Base-by-base conservation (phyloP, 805 yeast genomes). In the Monosporozyma aerobia region DNA sequence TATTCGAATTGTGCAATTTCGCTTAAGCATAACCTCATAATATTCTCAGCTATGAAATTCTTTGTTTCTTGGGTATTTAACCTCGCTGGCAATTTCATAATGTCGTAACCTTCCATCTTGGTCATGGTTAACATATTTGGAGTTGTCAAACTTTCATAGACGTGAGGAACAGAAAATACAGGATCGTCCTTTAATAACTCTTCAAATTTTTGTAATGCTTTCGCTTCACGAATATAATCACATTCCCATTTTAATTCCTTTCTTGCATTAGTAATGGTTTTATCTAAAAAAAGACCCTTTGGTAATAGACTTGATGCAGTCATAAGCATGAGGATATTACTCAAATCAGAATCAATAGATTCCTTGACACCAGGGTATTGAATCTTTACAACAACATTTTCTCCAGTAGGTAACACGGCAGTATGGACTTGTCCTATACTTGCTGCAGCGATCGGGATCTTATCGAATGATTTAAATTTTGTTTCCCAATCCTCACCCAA, bases 301-400 rank as follows among this genome's bases (percentile, higher is more conserved):
- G 99, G 99, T 46, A 94, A 74, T 55, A 94, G 70, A 29, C 89
- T 75, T 14, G 96, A 85, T 3, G 97, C 97, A 4, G 95, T 83
- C 59, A 94, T 73, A 37, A 94, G 73, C 77, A 90, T 73, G 55
- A 90, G 69, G 52, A 94, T 72, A 59, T 90, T 90, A 69, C 87
- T 94, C 68, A 94, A 78, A 68, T 94, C 99, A 1, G 96, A 87
- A 68, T 94, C 97, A 62, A 94, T 94, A 30, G 95, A 84, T 57
- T 86, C 83, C 22, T 86, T 94, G 11, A 94, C 98, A 8, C 99
- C 99, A 0, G 99, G 99, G 62, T 94, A 94, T 69, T 94, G 99
- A 7, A 92, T 90, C 65, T 94, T 94, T 10, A 92, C 95, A 10
- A 95, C 99, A 22, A 90, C 97, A 40, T 80, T 79, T 25, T 81